Percentiles rank a stretch among this genome's conserved stretches.
phyloP scores from a whole-genome alignment of 257 asterid species.

The Fraxinus excelsior region DNA sequence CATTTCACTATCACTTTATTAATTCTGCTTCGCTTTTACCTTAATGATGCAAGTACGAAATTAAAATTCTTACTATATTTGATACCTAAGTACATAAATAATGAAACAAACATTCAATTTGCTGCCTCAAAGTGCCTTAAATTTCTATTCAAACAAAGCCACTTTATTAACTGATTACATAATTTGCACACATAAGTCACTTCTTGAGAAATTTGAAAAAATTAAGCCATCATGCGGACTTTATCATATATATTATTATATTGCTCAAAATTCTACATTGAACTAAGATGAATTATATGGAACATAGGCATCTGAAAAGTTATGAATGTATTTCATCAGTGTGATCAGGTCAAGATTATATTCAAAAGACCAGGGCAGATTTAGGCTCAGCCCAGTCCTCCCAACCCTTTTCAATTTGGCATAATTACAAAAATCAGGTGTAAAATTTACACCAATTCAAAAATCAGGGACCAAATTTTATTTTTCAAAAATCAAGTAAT shows the following conservation, averaged over 20 bases:
- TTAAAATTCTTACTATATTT: background rate
- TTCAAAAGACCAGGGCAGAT: too few relatives aligned
- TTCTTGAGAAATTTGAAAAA: background rate
- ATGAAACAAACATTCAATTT: background rate
- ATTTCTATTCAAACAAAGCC: background rate
- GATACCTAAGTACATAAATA: background rate
- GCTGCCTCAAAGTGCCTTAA: background rate
- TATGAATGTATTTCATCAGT: too few relatives aligned
- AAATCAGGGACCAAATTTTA: too few relatives aligned
- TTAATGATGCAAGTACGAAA: background rate
- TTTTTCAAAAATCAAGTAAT: too few relatives aligned
- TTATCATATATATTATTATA: background rate
- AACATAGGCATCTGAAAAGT: too few relatives aligned
- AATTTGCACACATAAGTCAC: too few relatives aligned
- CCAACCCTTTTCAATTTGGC: too few relatives aligned
- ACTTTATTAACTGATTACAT: background rate
- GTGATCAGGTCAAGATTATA: too few relatives aligned
- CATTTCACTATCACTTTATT: background rate
- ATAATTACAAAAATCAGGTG: too few relatives aligned
- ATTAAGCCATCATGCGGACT: slow-evolving; percentile 8
- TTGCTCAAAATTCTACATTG: background rate
- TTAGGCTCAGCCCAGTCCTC: too few relatives aligned
- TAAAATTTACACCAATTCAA: too few relatives aligned
- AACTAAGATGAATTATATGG: background rate
- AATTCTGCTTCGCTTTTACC: background rate